Base-by-base conservation (phyloP, 805 yeast species). In the Candida tammaniensis region DNA sequence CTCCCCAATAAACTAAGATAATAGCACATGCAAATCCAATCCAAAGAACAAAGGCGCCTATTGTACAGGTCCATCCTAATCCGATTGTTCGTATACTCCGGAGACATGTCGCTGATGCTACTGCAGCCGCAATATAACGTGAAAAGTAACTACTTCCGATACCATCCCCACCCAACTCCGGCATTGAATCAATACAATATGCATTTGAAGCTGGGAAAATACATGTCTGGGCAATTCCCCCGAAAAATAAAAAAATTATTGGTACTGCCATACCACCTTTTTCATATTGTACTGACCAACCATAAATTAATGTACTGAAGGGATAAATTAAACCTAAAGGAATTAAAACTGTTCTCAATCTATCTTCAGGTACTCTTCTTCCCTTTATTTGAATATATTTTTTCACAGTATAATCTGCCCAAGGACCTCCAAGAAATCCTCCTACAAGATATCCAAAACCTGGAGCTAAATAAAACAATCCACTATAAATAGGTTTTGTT, bases 181-280 rank as follows among this genome's bases (percentile, higher is more conserved):
- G 80, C 68, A 74, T 61, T 4, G 75, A 68, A 44, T 77, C 83
- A 17, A 76, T 74, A 54, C 80, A 74, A 47, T 77, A 77, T 2
- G 81, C 68, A 44, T 77, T 77, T 24, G 72, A 47, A 12, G 73
- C 64, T 1, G 82, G 79, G 45, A 74, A 77, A 7, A 66, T 51
- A 17, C 68, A 54, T 0, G 80, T 72, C 47, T 77, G 82, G 0
- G 72, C 72, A 29, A 73, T 36, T 0, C 78, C 82, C 30, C 62
- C 58, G 14, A 66, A 17, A 40, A 74, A 74, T 66, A 76, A 54
- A 38, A 64, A 55, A 1, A 76, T 57, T 6, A 76, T 62, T 1
- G 82, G 80, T 3, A 77, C 54, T 0, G 77, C 74, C 62, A 70
- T 67, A 1, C 82, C 81, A 13, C 81, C 82, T 34, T 62, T 64